phyloP scores from a whole-genome alignment of 2,329 filamentous ascomycete species.

The Colletotrichum liriopes region DNA sequence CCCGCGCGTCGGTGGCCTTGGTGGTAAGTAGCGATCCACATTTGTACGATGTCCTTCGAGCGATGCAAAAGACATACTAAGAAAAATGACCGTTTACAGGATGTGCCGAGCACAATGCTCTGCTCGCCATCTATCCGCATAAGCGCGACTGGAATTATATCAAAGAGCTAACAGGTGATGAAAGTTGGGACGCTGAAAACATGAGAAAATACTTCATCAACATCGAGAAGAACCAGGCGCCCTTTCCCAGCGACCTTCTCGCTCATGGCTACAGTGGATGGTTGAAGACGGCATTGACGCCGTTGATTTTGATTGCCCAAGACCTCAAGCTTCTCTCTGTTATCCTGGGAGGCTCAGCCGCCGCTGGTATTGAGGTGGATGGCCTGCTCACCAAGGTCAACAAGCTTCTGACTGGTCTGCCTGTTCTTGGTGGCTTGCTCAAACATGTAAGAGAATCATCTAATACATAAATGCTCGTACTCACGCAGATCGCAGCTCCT shows the following conservation, averaged over 20 bases:
- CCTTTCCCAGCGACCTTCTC: not conserved
- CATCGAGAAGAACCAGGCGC: conserved; percentile 55
- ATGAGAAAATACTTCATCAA: conserved; percentile 66
- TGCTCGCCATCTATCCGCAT: conserved; percentile 65
- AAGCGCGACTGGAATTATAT: conserved; percentile 66
- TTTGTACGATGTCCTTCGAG: no score
- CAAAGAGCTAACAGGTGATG: conserved; percentile 65
- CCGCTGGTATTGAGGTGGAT: conserved; percentile 24
- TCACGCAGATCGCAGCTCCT: not conserved
- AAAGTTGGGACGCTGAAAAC: conserved; percentile 63
- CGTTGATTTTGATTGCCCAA: conserved; percentile 17
- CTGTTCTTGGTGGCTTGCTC: conserved; percentile 34
- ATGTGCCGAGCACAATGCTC: conserved; percentile 54
- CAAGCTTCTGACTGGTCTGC: conserved; percentile 45
- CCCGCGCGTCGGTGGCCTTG: conserved; percentile 47
- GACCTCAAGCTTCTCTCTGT: conserved; percentile 6
- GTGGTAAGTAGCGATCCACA: conserved; percentile 38
- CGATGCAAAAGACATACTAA: not conserved
- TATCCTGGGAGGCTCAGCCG: conserved; percentile 16
- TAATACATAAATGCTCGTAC: not conserved
- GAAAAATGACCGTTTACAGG: not conserved
- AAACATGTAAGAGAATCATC: not conserved
- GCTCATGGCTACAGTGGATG: not conserved
- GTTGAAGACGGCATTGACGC: not conserved
- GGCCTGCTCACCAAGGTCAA: conserved; percentile 8